Base-by-base conservation (phyloP, 495 filamentous ascomycete genomes). In the Neurospora sp. region DNA sequence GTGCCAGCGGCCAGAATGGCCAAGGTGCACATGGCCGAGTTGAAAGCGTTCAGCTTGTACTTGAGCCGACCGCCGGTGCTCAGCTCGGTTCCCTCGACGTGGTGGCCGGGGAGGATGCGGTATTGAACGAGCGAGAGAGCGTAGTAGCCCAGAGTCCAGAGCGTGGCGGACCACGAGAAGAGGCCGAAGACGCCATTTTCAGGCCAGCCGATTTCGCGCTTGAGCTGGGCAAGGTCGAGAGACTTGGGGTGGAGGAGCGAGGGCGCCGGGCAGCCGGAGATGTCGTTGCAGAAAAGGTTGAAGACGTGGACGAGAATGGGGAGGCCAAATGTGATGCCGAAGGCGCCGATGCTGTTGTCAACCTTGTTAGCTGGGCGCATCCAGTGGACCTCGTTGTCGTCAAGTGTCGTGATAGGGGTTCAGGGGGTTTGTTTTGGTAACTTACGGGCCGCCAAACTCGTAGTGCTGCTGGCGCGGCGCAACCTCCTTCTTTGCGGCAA, bases 11-110 rank as follows among this genome's bases (percentile, higher is more conserved):
- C 90, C 72, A 89, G 87, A 70, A 90, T 84, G 18, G 84, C 82
- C 61, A 97, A 82, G 41, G 89, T 93, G 73, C 91, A 83, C 69
- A 94, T 76, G 46, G 92, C 89, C 14, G 94, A 93, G 72, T 80
- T 81, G 82, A 96, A 94, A n/a, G 93, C 92, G 85, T 98, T 98
- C 82, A 97, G 90, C 73, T 92, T 92, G 82, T 98, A 98, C 79
- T 91, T 94, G 71, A 96, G 82, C 69, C 88, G 87, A 46, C 91
- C 92, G 46, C 94, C 93, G 73, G 87, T 88, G 5, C 84, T 82
- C 76, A 98, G 82, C 75, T 88, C 81, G 16, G 90, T 89, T 9
- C 96, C 95, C 59, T 93, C 84, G 0, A 84, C 84, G 75, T 90
- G 90, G 68, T 89, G 85, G 8, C 91, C 94, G 3, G 96, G 96